Evolutionary conservation across 345 rosid species (phyloP), one percentile per base, ranked within the genome.

Genomic region (Ceriops zippeliana): DNA sequence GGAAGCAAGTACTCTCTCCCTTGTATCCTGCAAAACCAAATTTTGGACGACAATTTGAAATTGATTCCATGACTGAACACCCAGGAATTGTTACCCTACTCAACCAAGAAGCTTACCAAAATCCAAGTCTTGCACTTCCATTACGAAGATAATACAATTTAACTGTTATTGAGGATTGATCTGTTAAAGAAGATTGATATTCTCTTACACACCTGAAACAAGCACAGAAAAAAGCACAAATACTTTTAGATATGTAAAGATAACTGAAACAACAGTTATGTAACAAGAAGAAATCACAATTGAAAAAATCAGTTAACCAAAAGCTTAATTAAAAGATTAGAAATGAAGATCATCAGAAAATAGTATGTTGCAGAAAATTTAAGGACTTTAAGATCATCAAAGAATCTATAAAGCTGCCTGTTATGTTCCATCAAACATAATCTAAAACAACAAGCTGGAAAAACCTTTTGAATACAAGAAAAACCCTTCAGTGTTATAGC

Each of bases 61-160:
- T 61, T 19, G 19, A 19, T 37, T 59, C 31, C 58, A 49, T 42
- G 38, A 26, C 7, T 17, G 5, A 16, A 63, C 38, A 32, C 60
- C 35, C 38, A 51, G 69, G 54, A 28, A 26, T 38, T n/a, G 19
- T 53, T 61, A 52, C 30, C 32, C 17, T 63, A 30, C 57, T 67
- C 65, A 66, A 7, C 38, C 70, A 59, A 65, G 31, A 76, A 46
- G 57, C 91, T 86, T 74, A 95, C 99, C 99, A 95, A 83, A 95
- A 84, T 83, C 99, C 97, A 75, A 95, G 79, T 75, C 96, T 80
- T 70, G 96, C 97, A 81, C 97, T 95, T 74, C 99, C 99, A 79
- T 86, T 95, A 66, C 82, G 88, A 77, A 89, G 89, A 76, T 91
- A 95, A 78, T 95, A 91, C 72, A 95, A 66, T 72, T 88, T 91